A percentile compares a stretch with the other conserved stretches of the same genome.
Conservation (phyloP, 768 basidiomycete genomes). For the Rickenella mellea region DNA sequence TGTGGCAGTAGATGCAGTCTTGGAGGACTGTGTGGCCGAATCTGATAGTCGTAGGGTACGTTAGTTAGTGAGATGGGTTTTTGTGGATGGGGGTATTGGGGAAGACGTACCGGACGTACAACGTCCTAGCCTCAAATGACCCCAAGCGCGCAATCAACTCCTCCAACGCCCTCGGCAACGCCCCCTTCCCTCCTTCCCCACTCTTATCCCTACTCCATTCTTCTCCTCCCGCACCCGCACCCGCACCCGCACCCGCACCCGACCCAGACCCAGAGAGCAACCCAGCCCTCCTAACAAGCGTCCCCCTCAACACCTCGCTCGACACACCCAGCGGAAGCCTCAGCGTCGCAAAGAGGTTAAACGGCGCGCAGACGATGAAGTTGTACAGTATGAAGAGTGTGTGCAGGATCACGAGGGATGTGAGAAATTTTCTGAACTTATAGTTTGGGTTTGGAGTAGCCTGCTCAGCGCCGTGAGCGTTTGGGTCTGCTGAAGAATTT, state of each 20-base stretch:
- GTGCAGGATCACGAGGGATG: conserved; percentile 21
- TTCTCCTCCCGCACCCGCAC: no score
- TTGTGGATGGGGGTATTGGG: no score
- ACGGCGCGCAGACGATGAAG: conserved; percentile 38
- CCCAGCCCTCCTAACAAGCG: conserved; percentile 34
- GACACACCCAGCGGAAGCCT: conserved; percentile 44
- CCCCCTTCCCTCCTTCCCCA: no score
- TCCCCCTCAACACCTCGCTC: conserved; percentile 38
- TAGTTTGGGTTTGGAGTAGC: no score
- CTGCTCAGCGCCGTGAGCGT: not conserved
- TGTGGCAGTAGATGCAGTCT: conserved; percentile 57
- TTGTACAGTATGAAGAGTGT: conserved; percentile 39
- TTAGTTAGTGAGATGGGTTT: no score
- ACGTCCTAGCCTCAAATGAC: conserved; percentile 44
- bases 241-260: not conserved
- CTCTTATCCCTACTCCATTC: no score
- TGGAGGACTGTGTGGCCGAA: conserved; percentile 61
- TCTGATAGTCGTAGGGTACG: no score
- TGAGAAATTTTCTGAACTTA: no score
- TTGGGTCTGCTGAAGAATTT: not conserved
- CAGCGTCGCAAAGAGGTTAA: conserved; percentile 54
- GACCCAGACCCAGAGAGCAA: conserved; percentile 6
- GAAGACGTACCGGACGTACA: conserved; percentile 48
- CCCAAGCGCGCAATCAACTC: conserved; percentile 44
- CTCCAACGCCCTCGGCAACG: conserved; percentile 39